Evolutionary conservation across 306 rosid species (phyloP), one percentile per base, ranked within the genome.

Genomic region (Cucurbita moschata): DNA sequence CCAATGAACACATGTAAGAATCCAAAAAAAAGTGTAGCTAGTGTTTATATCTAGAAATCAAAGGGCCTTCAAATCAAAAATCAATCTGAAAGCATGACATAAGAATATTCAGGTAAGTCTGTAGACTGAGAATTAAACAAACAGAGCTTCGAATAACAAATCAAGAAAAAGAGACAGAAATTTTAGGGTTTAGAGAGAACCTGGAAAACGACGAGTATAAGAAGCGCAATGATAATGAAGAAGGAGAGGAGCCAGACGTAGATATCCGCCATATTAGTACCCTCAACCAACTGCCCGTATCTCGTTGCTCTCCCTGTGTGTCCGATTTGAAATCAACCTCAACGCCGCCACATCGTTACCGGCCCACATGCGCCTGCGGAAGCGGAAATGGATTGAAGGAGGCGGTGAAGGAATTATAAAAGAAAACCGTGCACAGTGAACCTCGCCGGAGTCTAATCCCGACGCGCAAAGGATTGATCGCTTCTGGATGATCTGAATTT

Each of bases 161-260:
- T 49, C 19, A 49, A 8, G 11, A n/a, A 3, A 21, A 49, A 69
- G 53, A 15, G 4, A 47, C 0, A 26, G 4, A 70, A 70, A 5
- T 38, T 9, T 5, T 68, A 78, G 78, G 73, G 73, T 35, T 76
- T 4, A 49, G 30, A 71, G 74, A 50, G 70, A 79, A 93, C 98
- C 99, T 94, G 99, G 79, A 77, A 94, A 62, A 90, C 89, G 79
- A 94, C 82, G 72, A 91, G 82, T 69, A 81, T 78, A 54, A 94
- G 95, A 56, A 94, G 83, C 71, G 88, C 82, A 15, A 94, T 85
- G 69, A 94, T 85, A 75, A 88, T 78, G 85, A 94, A 85, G 88
- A 94, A 94, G 84, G 97, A 91, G 77, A 94, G 57, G 43, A 94
- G 91, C 99, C 99, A 94, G 19, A 80, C 85, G 39, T 72, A 80